phyloP scores from a whole-genome alignment of 1,139 yeast genomes.

The Zygotorulaspora mrakii region DNA sequence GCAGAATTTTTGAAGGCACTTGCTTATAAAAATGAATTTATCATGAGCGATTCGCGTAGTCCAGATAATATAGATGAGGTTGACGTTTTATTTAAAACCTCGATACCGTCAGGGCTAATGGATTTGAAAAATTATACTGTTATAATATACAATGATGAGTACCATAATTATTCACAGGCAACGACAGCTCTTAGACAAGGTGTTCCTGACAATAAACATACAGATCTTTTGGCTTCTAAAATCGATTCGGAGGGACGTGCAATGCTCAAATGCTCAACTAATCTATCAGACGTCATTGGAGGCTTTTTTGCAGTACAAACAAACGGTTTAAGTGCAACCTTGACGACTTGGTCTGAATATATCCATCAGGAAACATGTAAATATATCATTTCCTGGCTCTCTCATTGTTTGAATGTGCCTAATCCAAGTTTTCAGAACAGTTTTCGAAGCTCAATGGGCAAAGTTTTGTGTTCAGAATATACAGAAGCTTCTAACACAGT shows the following conservation, averaged over 20 bases:
- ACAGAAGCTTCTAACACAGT: conserved; percentile 16
- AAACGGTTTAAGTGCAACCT: conserved; percentile 55
- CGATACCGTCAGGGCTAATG: conserved; percentile 5
- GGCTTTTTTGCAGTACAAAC: conserved; percentile 41
- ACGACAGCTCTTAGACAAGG: conserved; percentile 38
- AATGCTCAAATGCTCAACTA: conserved; percentile 30
- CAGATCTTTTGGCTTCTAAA: conserved; percentile 33
- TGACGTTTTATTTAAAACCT: conserved; percentile 1
- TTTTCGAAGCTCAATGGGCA: conserved; percentile 38
- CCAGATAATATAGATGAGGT: conserved; percentile 4
- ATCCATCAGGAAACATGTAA: conserved; percentile 47
- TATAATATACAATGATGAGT: conserved; percentile 71
- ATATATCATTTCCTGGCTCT: conserved; percentile 49
- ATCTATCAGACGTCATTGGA: conserved; percentile 31
- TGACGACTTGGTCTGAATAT: conserved; percentile 48
- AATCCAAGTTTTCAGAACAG: conserved; percentile 36
- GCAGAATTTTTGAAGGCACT: conserved; percentile 25
- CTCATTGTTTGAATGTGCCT: conserved; percentile 41
- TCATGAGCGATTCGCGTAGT: conserved; percentile 37
- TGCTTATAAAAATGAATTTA: conserved; percentile 25
- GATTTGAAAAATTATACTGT: conserved; percentile 42
- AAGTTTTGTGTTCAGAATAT: conserved; percentile 29
- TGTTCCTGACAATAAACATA: conserved; percentile 35
- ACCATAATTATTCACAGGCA: conserved; percentile 50
- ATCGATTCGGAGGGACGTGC: conserved; percentile 42